Base-by-base conservation (phyloP, 768 basidiomycete genomes). In the Suillus paluster region DNA sequence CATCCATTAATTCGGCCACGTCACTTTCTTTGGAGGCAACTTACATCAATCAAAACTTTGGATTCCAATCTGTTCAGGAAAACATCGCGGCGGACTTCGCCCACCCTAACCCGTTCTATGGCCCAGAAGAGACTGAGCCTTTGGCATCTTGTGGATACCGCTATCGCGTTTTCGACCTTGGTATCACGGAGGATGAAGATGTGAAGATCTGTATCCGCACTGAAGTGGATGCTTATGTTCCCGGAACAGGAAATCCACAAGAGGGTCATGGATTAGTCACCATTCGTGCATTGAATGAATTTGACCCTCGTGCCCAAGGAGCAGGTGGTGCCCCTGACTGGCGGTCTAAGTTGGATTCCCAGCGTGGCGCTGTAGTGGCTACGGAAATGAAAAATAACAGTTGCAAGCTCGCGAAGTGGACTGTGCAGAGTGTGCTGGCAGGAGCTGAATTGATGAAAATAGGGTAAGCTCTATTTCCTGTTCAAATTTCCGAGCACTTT, bases 331-430 rank as follows among this genome's bases (percentile, higher is more conserved):
- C 97, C 19, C 93, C 95, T n/a, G 97, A 99, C 76, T 99, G 97
- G 97, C 87, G 96, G 38, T 86, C 92, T n/a, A 97, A 97, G 78
- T 80, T 99, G 46, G 97, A 99, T 77, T 89, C 92, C 5, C 95
- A 98, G 77, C 87, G 95, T 49, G 97, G 97, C 64, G 97, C 97
- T 2, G 97, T 99, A 46, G 95, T 99, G 63, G 95, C 97, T 39
- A 96, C 94, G 27, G 97, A 99, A 82, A 99, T 99, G 97, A 99
- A 99, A 82, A 99, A 99, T 78, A 99, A 99, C 80, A 93, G 90
- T 68, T 95, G 90, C 80, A 99, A 99, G 76, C 84, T 99, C 33
- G 95, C 96, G 21, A 91, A 97, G 70, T 99, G 97, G 95, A 90
- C 97, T 0, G 93, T 98, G 19, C 95, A 98, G 80, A 92, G 92